phyloP scores from a whole-genome alignment of 2,329 filamentous ascomycete genomes.

The Scleromitrula shiraiana region DNA sequence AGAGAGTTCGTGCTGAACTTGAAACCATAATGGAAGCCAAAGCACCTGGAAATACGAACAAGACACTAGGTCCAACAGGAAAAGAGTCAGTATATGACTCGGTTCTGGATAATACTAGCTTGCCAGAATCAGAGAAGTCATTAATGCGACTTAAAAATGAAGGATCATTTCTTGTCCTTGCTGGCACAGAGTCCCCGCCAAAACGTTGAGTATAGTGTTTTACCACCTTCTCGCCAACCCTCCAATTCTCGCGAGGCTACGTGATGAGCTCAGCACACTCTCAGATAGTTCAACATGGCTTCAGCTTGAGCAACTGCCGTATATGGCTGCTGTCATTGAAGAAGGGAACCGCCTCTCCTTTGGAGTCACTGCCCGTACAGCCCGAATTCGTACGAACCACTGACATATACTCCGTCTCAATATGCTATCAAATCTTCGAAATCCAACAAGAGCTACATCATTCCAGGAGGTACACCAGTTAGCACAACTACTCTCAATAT shows the following conservation, averaged over 20 bases:
- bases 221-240: conserved; percentile 33
- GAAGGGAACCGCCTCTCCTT: conserved; percentile 27
- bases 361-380: conserved; percentile 26
- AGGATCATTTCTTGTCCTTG: conserved; percentile 26
- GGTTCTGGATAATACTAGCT: neutral
- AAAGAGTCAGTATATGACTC: neutral
- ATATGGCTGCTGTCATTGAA: conserved; percentile 26
- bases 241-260: conserved; percentile 25
- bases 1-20: conserved; percentile 10
- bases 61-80: neutral
- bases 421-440: neutral
- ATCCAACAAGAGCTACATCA: conserved; percentile 12
- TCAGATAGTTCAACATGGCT: conserved; percentile 4
- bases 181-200: conserved; percentile 33
- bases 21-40: neutral
- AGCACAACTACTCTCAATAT: conserved; percentile 12
- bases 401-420: conserved; percentile 8
- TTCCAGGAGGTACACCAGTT: conserved; percentile 17
- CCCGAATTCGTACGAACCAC: conserved; percentile 20
- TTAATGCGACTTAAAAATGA: conserved; percentile 29
- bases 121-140: conserved; percentile 29
- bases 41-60: conserved; percentile 2
- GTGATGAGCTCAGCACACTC: conserved; percentile 27
- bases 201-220: conserved; percentile 28
- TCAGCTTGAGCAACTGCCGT: conserved; percentile 23